Percentiles rank a stretch among this genome's conserved stretches.
These are phyloP conservation scores for Pseudozyma tsukubaensis DNA, from an alignment of 1,284 basidiomycete genomes.

Conservation along the genomic window DNA sequence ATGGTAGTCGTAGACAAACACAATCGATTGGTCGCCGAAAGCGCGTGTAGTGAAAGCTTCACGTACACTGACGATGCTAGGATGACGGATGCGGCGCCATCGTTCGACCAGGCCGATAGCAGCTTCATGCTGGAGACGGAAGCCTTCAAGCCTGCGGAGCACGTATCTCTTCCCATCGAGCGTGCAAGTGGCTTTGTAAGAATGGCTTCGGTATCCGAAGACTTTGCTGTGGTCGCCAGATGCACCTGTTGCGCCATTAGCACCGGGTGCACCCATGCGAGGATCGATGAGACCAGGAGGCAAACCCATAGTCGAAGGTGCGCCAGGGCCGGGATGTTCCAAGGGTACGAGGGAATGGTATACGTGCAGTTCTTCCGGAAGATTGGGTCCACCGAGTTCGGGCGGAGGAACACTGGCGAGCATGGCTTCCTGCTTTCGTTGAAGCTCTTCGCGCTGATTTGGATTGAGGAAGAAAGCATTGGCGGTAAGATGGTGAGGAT, in stretches of 20 bases:
- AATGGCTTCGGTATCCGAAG: slow-evolving; percentile 76
- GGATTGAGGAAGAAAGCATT: slow-evolving; percentile 77
- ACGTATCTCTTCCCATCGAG: slow-evolving; percentile 83
- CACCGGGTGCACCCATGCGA: slow-evolving; percentile 54
- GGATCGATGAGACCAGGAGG: slow-evolving; percentile 54
- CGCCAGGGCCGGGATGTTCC: slow-evolving; percentile 70
- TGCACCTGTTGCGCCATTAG: slow-evolving; percentile 54
- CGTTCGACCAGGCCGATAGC: slow-evolving; percentile 86
- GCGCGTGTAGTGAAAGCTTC: slow-evolving; percentile 96
- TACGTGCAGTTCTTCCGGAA: slow-evolving; percentile 89
- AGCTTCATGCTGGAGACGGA: slow-evolving; percentile 76
- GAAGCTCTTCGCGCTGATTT: slow-evolving; percentile 81
- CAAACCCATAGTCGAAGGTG: slow-evolving; percentile 31
- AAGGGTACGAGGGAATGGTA: slow-evolving; percentile 89
- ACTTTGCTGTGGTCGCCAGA: slow-evolving; percentile 69
- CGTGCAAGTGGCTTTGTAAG: slow-evolving; percentile 84
- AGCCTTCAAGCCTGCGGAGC: slow-evolving; percentile 87
- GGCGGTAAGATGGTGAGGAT: slow-evolving; percentile 71
- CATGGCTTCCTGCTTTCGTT: slow-evolving; percentile 81
- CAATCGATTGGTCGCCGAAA: slow-evolving; percentile 86
- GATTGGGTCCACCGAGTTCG: slow-evolving; percentile 71
- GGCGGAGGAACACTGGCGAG: slow-evolving; percentile 70
- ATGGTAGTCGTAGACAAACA: slow-evolving; percentile 92
- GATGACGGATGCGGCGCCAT: slow-evolving; percentile 88
- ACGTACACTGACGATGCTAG: slow-evolving; percentile 83